Percentiles rank a stretch among this genome's conserved stretches.
Conservation (phyloP, 2,329 filamentous ascomycete species). For the Beauveria sp. region DNA sequence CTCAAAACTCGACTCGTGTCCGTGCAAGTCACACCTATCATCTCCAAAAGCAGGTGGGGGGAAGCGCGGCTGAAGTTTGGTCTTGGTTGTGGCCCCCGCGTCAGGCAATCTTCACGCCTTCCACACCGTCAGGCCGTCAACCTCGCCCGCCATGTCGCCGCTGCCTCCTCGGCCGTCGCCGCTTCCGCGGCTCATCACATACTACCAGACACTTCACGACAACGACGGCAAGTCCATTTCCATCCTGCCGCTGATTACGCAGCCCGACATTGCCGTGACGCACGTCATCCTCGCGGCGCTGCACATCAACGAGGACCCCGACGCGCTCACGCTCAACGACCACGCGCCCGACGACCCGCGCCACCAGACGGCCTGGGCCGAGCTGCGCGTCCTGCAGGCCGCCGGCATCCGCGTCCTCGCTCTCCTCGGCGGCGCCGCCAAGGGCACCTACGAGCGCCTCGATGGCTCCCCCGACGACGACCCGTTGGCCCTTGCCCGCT, state of each 20-base stretch:
- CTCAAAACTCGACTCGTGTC: not conserved
- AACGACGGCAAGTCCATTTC: constrained; percentile 38
- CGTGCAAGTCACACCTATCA: not conserved
- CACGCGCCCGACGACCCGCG: constrained; percentile 58
- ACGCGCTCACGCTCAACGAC: constrained; percentile 72
- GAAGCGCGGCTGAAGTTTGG: not conserved
- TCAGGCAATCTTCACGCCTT: not conserved
- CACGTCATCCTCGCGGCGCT: constrained; percentile 84
- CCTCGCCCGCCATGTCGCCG: constrained; percentile 22
- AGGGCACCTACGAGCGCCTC: constrained; percentile 57
- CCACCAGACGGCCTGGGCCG: constrained; percentile 70
- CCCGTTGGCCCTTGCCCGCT: constrained; percentile 36
- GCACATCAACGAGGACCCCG: constrained; percentile 65
- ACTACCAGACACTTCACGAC: constrained; percentile 50
- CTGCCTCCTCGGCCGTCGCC: constrained; percentile 20
- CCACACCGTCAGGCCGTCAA: not conserved
- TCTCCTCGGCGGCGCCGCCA: constrained; percentile 81
- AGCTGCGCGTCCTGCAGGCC: constrained; percentile 63
- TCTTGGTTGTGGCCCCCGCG: not conserved
- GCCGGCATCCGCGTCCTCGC: constrained; percentile 72
- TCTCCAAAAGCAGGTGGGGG: not conserved
- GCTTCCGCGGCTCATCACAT: constrained; percentile 42
- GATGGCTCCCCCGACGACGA: constrained; percentile 38
- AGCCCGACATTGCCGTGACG: constrained; percentile 48
- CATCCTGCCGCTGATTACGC: constrained; percentile 43